Conservation (phyloP, 345 rosid species). For the Syzygium aromaticum region DNA sequence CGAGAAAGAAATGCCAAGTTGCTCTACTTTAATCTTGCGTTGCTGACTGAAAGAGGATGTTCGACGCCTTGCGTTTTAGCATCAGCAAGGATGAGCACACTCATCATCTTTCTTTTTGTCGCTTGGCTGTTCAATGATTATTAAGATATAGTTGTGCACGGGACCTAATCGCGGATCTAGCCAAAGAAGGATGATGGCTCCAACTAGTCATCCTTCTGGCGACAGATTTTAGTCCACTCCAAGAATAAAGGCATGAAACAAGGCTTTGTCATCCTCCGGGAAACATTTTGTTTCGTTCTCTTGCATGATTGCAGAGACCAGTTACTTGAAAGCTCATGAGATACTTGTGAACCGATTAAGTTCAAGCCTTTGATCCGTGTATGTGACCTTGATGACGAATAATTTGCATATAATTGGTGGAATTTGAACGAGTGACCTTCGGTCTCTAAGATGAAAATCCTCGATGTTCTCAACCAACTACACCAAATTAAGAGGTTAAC, state of each 20-base stretch:
- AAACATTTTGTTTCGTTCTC: neutral
- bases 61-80: no score
- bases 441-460: accelerated
- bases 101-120: neutral
- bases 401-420: neutral
- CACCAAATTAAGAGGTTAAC: neutral
- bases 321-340: neutral
- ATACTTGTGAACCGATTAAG: neutral
- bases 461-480: no score
- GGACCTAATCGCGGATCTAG: neutral
- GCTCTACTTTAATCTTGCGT: neutral
- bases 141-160: neutral
- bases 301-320: neutral
- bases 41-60: neutral
- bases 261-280: neutral
- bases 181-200: neutral
- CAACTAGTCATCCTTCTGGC: neutral
- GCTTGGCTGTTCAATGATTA: neutral
- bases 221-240: neutral
- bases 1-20: neutral
- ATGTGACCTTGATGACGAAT: neutral
- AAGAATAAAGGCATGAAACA: neutral
- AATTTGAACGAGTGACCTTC: neutral
- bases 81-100: neutral
- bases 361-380: neutral